phyloP scores from a whole-genome alignment of 495 filamentous ascomycete species.

The Lepidopterella palustris region DNA sequence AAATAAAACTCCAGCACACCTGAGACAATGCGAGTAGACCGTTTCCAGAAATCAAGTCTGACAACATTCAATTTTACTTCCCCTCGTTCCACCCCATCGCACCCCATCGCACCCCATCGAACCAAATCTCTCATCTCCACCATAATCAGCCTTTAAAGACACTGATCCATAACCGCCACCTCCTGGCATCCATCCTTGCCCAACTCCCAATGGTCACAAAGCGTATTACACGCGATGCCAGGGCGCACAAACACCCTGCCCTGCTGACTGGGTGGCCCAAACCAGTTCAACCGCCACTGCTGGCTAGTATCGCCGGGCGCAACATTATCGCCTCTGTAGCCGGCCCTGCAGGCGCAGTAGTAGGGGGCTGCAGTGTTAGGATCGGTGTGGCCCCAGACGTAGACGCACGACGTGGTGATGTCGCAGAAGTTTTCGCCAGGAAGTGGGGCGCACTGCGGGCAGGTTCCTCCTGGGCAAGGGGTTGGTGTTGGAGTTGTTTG shows the following conservation, averaged over 20 bases:
- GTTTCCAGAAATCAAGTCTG: too few species aligned
- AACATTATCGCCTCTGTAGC: slow-evolving; percentile 11
- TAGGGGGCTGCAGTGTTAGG: background rate
- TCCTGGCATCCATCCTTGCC: slow-evolving; percentile 32
- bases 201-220: slow-evolving; percentile 30
- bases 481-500: too few species aligned
- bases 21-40: too few species aligned
- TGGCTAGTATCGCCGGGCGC: slow-evolving; percentile 7
- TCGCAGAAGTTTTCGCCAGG: slow-evolving; percentile 11
- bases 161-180: too few species aligned
- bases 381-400: slow-evolving; percentile 3
- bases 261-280: slow-evolving; percentile 20
- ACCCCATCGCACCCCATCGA: too few species aligned
- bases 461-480: too few species aligned
- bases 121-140: too few species aligned
- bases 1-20: too few species aligned
- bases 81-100: too few species aligned
- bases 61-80: too few species aligned
- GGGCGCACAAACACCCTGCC: slow-evolving; percentile 38
- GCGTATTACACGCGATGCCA: slow-evolving; percentile 31
- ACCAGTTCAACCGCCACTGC: slow-evolving; percentile 28
- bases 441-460: slow-evolving; percentile 24
- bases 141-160: too few species aligned
- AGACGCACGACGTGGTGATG: slow-evolving; percentile 22
- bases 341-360: slow-evolving; percentile 25